Conservation (phyloP, 495 filamentous ascomycete genomes). For the Hypoxylon lienhwacheense region DNA sequence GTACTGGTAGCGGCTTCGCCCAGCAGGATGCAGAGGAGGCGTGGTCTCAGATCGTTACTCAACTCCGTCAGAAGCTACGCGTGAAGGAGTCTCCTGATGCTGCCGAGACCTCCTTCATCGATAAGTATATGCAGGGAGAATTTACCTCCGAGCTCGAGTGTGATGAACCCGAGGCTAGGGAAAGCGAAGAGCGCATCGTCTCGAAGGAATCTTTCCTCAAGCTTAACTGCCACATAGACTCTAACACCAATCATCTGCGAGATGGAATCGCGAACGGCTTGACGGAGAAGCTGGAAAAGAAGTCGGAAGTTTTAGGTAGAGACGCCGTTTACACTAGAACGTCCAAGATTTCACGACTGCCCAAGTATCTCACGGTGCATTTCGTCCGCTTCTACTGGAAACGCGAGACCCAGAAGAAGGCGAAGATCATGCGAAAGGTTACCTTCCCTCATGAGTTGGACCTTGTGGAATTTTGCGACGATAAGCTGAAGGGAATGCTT, state of each 20-base stretch:
- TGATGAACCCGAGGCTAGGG: slow-evolving; percentile 75
- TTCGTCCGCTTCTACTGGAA: slow-evolving; percentile 99
- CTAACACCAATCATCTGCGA: slow-evolving; percentile 80
- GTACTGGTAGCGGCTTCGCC: slow-evolving; percentile 78
- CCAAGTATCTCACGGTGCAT: slow-evolving; percentile 94
- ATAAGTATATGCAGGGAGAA: slow-evolving; percentile 83
- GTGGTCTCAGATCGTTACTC: slow-evolving; percentile 93
- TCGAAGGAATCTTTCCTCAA: slow-evolving; percentile 82
- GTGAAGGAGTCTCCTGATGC: slow-evolving; percentile 55
- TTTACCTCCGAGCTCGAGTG: slow-evolving; percentile 78
- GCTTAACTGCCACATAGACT: slow-evolving; percentile 90
- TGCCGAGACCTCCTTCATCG: slow-evolving; percentile 71
- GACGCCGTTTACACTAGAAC: slow-evolving; percentile 85
- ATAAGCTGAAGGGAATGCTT: slow-evolving; percentile 78
- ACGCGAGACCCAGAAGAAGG: slow-evolving; percentile 89
- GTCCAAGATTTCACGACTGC: slow-evolving; percentile 82
- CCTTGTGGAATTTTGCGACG: slow-evolving; percentile 91
- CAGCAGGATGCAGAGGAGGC: slow-evolving; percentile 99
- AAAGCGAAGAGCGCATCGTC: slow-evolving; percentile 69
- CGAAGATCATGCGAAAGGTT: slow-evolving; percentile 99
- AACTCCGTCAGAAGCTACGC: slow-evolving; percentile 78
- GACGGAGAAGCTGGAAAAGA: slow-evolving; percentile 88
- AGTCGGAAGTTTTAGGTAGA: slow-evolving; percentile 72
- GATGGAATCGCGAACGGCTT: slow-evolving; percentile 84
- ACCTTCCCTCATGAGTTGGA: slow-evolving; percentile 93